Evolutionary conservation across 2,329 filamentous ascomycete species (phyloP).

Genomic region (Zymoseptoria crescenta): DNA sequence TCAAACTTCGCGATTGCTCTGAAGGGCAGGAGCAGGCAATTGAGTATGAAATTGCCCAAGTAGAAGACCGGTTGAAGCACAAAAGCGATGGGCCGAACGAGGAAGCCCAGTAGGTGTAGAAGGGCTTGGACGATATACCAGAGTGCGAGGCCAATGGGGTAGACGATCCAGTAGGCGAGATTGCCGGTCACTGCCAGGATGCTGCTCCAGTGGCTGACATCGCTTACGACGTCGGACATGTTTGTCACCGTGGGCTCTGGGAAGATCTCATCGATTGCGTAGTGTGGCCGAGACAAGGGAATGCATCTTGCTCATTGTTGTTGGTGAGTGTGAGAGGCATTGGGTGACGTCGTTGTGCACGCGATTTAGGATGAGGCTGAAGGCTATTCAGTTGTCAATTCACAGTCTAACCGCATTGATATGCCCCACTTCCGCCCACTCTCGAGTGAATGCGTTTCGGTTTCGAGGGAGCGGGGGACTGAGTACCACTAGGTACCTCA

Average conservation of each 20-base stretch:
- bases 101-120: conserved; percentile 37
- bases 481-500: neutral
- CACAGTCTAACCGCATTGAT: too few species aligned
- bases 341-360: too few species aligned
- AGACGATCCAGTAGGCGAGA: conserved; percentile 32
- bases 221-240: neutral
- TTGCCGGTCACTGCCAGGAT: conserved; percentile 13
- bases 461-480: too few species aligned
- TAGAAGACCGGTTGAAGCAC: conserved; percentile 45
- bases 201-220: neutral
- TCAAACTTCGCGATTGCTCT: conserved; percentile 47
- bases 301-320: too few species aligned
- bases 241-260: neutral
- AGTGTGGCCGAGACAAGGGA: neutral
- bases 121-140: conserved; percentile 33
- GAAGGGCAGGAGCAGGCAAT: conserved; percentile 42
- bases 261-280: neutral
- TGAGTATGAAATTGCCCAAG: conserved; percentile 37
- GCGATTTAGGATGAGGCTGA: too few species aligned
- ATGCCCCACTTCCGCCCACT: too few species aligned
- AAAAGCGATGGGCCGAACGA: conserved; percentile 42
- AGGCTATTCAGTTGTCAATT: too few species aligned
- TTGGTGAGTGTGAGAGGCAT: too few species aligned
- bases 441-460: too few species aligned
- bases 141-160: conserved; percentile 34